These are phyloP conservation scores for Colletotrichum shisoi DNA, from an alignment of 2,329 filamentous ascomycete genomes.

Conservation along the genomic window DNA sequence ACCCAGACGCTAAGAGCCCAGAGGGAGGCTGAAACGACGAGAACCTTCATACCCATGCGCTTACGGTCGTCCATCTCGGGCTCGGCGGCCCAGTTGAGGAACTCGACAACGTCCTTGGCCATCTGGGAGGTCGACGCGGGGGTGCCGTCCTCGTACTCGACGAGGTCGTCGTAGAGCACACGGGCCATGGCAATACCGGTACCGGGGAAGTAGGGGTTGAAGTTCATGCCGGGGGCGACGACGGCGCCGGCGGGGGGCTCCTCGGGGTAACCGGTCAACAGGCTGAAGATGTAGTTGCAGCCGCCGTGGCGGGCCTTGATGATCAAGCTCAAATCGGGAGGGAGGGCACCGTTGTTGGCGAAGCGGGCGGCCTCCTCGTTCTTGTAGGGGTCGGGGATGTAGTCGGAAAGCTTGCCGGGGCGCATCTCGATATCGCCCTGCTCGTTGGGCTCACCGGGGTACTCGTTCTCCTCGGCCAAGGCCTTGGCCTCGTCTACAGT, in stretches of 20 bases:
- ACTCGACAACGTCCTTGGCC: slow-evolving; percentile 99
- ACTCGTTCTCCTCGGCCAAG: slow-evolving; percentile 97
- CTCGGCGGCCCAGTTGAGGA: slow-evolving; percentile 98
- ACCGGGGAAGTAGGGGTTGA: slow-evolving; percentile 99
- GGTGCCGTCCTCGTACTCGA: slow-evolving; percentile 97
- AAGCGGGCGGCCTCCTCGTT: slow-evolving; percentile 98
- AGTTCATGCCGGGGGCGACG: slow-evolving; percentile 92
- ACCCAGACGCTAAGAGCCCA: slow-evolving; percentile 93
- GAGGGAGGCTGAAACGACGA: slow-evolving; percentile 79
- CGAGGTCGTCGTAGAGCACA: slow-evolving; percentile 95
- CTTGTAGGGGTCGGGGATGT: slow-evolving; percentile 93
- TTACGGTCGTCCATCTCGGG: slow-evolving; percentile 99
- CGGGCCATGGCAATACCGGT: slow-evolving; percentile 99
- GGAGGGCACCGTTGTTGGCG: slow-evolving; percentile 97
- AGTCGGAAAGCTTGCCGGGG: slow-evolving; percentile 97
- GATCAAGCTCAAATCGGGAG: slow-evolving; percentile 96
- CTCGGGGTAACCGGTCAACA: slow-evolving; percentile 97
- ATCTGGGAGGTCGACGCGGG: slow-evolving; percentile 96
- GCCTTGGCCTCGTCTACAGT: slow-evolving; percentile 98
- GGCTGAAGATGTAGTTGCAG: slow-evolving; percentile 97
- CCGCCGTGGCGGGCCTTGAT: slow-evolving; percentile 97
- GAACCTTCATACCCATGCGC: slow-evolving; percentile 98
- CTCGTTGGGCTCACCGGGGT: slow-evolving; percentile 97
- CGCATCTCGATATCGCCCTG: slow-evolving; percentile 98
- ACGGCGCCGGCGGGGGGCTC: slow-evolving; percentile 89